phyloP scores from a whole-genome alignment of 2,329 filamentous ascomycete species.

The Triangularia setosa region DNA sequence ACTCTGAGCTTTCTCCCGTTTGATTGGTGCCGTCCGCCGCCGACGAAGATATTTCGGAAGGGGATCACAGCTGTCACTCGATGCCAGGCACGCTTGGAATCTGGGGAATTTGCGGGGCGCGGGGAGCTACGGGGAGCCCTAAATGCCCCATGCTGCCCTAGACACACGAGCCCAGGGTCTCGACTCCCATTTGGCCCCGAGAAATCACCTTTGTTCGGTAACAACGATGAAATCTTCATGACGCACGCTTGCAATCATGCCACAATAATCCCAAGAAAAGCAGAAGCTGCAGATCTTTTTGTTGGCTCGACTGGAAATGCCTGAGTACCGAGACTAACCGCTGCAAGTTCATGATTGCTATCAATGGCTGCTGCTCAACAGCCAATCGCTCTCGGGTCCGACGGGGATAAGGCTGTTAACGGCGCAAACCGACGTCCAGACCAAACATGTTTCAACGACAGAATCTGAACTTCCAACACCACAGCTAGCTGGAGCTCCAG shows the following conservation, averaged over 20 bases:
- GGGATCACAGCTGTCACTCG: background rate
- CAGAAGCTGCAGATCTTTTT: background rate
- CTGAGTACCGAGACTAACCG: background rate
- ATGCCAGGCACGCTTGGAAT: background rate
- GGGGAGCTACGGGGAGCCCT: background rate
- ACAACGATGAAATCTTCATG: background rate
- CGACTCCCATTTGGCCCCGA: background rate
- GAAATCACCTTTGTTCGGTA: background rate
- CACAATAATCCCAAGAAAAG: background rate
- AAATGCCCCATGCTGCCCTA: background rate
- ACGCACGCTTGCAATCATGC: background rate
- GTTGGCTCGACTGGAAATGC: background rate
- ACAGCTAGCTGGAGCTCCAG: background rate
- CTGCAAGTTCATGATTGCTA: background rate
- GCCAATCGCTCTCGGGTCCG: background rate
- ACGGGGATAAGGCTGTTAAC: background rate
- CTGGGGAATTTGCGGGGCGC: background rate
- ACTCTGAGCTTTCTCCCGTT: background rate
- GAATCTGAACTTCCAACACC: background rate
- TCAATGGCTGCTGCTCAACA: background rate
- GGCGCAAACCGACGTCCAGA: background rate
- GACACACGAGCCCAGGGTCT: background rate
- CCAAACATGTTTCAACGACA: background rate
- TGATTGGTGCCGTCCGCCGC: background rate
- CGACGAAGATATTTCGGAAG: background rate